Evolutionary conservation across 306 rosid species (phyloP).

Genomic region (Dalbergia cultrata): DNA sequence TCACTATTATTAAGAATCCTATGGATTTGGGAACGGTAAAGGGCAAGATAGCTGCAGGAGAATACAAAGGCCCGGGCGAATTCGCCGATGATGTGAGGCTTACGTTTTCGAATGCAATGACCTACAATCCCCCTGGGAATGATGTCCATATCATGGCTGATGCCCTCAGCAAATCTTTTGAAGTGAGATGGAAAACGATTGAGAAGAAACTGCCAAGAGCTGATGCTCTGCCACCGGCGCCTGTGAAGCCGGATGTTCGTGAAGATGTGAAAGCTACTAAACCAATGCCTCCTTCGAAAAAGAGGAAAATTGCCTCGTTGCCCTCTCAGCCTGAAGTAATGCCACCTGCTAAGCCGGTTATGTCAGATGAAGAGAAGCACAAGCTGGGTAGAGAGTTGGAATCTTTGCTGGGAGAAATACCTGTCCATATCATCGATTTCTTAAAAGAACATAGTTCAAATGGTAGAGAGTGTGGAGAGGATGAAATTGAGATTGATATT

Average conservation of each 20-base stretch:
- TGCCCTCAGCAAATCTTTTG: conserved; percentile 71
- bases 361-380: conserved; percentile 73
- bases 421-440: conserved; percentile 72
- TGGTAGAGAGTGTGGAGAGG: conserved; percentile 75
- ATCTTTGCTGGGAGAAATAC: conserved; percentile 74
- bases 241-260: conserved; percentile 47
- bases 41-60: conserved; percentile 63
- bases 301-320: conserved; percentile 64
- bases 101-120: conserved; percentile 84
- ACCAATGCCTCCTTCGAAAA: conserved; percentile 66
- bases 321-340: conserved; percentile 58
- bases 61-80: conserved; percentile 61
- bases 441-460: conserved; percentile 77
- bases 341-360: conserved; percentile 62
- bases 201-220: conserved; percentile 72
- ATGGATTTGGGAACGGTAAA: conserved; percentile 89
- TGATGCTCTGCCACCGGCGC: conserved; percentile 51
- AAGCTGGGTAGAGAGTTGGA: conserved; percentile 74
- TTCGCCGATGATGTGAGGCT: conserved; percentile 74
- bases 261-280: conserved; percentile 55
- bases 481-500: conserved; percentile 84
- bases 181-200: conserved; percentile 79
- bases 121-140: conserved; percentile 83
- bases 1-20: conserved; percentile 73
- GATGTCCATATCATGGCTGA: conserved; percentile 79